A percentile compares a stretch with the other conserved stretches of the same genome.
Conservation (phyloP, 345 rosid genomes). For the Cochlearia excelsa region DNA sequence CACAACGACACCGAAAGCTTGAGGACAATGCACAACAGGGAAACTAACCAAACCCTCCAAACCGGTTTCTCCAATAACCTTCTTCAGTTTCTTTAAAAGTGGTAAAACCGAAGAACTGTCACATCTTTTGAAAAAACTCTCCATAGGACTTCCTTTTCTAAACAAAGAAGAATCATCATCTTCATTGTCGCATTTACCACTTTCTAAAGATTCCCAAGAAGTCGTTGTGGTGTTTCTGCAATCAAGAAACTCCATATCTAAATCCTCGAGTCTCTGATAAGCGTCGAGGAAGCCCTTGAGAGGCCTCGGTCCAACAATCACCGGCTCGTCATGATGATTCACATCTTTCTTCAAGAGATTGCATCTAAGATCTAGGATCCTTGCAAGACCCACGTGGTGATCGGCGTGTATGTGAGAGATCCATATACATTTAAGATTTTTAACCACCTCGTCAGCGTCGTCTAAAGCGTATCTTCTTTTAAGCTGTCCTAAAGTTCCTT, state of each 20-base stretch:
- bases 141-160: slow-evolving; percentile 64
- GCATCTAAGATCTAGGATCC: slow-evolving; percentile 77
- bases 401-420: slow-evolving; percentile 98
- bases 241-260: slow-evolving; percentile 86
- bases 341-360: slow-evolving; percentile 53
- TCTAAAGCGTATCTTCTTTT: slow-evolving; percentile 84
- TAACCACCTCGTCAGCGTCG: slow-evolving; percentile 75
- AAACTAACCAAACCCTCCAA: slow-evolving; percentile 68
- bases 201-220: slow-evolving; percentile 58
- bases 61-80: slow-evolving; percentile 61
- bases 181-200: slow-evolving; percentile 18
- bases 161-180: slow-evolving; percentile 39
- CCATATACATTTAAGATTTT: slow-evolving; percentile 76
- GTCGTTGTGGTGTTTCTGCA: slow-evolving; percentile 68
- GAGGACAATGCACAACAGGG: slow-evolving; percentile 98
- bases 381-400: slow-evolving; percentile 88
- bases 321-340: slow-evolving; percentile 57
- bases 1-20: slow-evolving; percentile 75
- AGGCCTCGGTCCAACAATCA: slow-evolving; percentile 75
- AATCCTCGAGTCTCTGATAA: slow-evolving; percentile 85
- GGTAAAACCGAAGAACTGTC: slow-evolving; percentile 52
- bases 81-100: slow-evolving; percentile 50
- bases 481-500: slow-evolving; percentile 94
- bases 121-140: slow-evolving; percentile 59
- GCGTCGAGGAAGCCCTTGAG: slow-evolving; percentile 85